A percentile compares a stretch with the other conserved stretches of the same genome.
Conservation (phyloP, 2,329 filamentous ascomycete genomes). For the Zymoseptoria passerinii region DNA sequence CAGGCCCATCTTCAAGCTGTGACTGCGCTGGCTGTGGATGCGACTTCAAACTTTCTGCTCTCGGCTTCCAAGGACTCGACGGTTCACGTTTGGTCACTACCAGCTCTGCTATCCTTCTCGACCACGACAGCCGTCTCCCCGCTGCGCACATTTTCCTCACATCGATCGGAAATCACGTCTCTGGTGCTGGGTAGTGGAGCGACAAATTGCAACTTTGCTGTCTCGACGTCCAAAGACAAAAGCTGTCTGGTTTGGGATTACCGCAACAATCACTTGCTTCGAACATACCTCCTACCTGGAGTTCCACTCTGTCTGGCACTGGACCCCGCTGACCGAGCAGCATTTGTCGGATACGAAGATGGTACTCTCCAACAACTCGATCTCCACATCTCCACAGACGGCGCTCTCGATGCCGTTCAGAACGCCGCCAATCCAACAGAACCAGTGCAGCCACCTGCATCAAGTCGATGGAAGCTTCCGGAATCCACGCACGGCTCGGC, state of each 20-base stretch:
- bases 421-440: slow-evolving; percentile 13
- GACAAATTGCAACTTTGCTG: slow-evolving; percentile 68
- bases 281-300: slow-evolving; percentile 73
- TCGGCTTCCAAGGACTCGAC: slow-evolving; percentile 80
- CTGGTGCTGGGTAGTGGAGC: slow-evolving; percentile 57
- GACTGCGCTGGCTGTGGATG: slow-evolving; percentile 62
- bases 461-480: slow-evolving; percentile 27
- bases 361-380: slow-evolving; percentile 74
- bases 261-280: slow-evolving; percentile 63
- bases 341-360: slow-evolving; percentile 74
- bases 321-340: slow-evolving; percentile 74
- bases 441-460: slow-evolving; percentile 34
- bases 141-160: slow-evolving; percentile 66
- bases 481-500: slow-evolving; percentile 53
- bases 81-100: slow-evolving; percentile 83
- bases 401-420: slow-evolving; percentile 15
- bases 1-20: slow-evolving; percentile 74
- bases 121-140: slow-evolving; percentile 56
- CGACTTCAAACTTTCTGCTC: slow-evolving; percentile 63
- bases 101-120: slow-evolving; percentile 61
- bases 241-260: slow-evolving; percentile 93
- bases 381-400: slow-evolving; percentile 44
- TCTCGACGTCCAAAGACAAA: slow-evolving; percentile 78
- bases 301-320: slow-evolving; percentile 63
- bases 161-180: slow-evolving; percentile 63